These are phyloP conservation scores for Aspergillus alliaceus DNA, from an alignment of 2,329 filamentous ascomycete species.

Conservation along the genomic window DNA sequence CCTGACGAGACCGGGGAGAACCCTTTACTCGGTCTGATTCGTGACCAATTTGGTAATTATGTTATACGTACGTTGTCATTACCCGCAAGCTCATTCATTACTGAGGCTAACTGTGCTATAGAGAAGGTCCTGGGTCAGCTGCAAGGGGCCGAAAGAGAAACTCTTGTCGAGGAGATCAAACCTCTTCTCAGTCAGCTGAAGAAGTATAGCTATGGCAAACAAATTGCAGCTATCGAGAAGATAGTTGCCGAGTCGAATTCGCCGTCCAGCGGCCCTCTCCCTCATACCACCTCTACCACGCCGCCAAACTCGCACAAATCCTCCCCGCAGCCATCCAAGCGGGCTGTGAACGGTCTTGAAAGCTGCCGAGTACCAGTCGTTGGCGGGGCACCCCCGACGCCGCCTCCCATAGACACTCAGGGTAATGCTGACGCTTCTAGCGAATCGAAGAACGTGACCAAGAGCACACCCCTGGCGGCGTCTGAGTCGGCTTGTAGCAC, in stretches of 20 bases:
- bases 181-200: slow-evolving; percentile 63
- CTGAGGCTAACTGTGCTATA: slow-evolving; percentile 42
- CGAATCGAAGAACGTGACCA: slow-evolving; percentile 34
- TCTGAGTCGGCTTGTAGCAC: slow-evolving; percentile 28
- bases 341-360: slow-evolving; percentile 33
- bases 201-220: slow-evolving; percentile 65
- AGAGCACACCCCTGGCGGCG: slow-evolving; percentile 33
- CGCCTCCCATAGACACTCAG: slow-evolving; percentile 67
- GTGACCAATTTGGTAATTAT: slow-evolving; percentile 92
- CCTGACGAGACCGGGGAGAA: slow-evolving; percentile 64
- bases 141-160: slow-evolving; percentile 58
- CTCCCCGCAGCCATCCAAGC: slow-evolving; percentile 36
- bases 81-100: not conserved
- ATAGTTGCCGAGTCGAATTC: slow-evolving; percentile 46
- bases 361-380: slow-evolving; percentile 49
- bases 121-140: slow-evolving; percentile 75
- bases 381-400: slow-evolving; percentile 63
- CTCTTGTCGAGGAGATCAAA: slow-evolving; percentile 64
- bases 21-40: slow-evolving; percentile 75
- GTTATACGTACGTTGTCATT: slow-evolving; percentile 75
- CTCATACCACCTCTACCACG: slow-evolving; percentile 35
- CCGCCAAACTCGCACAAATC: slow-evolving; percentile 42
- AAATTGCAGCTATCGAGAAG: slow-evolving; percentile 64
- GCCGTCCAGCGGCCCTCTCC: slow-evolving; percentile 21
- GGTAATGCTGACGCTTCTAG: slow-evolving; percentile 54